Conservation (phyloP, 2,329 filamentous ascomycete species). For the Emydomyces testavorans region DNA sequence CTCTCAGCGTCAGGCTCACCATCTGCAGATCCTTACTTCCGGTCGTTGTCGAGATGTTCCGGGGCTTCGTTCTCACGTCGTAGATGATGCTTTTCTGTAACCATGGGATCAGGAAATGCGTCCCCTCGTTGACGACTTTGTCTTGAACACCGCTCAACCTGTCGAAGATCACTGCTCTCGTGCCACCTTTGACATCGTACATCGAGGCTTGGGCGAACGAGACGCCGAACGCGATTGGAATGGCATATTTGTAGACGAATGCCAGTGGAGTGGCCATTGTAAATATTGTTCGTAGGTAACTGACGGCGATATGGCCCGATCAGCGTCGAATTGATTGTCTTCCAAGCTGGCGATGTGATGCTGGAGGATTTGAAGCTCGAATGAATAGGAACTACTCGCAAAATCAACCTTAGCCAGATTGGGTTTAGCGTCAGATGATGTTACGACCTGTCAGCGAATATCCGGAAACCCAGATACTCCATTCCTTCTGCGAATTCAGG, state of each 20-base stretch:
- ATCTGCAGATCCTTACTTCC: constrained; percentile 99
- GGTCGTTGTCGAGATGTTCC: constrained; percentile 94
- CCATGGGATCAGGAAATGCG: constrained; percentile 93
- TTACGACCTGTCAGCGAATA: constrained; percentile 13
- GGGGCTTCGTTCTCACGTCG: constrained; percentile 92
- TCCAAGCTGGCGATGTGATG: constrained; percentile 22
- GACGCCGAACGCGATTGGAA: constrained; percentile 60
- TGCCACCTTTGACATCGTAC: constrained; percentile 94
- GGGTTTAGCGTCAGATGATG: constrained; percentile 26
- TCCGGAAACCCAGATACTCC: constrained; percentile 16
- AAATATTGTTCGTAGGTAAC: constrained; percentile 11
- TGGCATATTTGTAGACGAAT: constrained; percentile 40
- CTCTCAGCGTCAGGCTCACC: constrained; percentile 94
- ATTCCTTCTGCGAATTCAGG: constrained; percentile 12
- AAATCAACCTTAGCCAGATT: constrained; percentile 24
- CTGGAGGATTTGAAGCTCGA: constrained; percentile 13
- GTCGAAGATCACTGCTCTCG: constrained; percentile 96
- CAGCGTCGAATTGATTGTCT: constrained; percentile 10
- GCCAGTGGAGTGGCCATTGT: constrained; percentile 40
- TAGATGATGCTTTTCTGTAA: constrained; percentile 89
- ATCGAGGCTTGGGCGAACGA: constrained; percentile 64
- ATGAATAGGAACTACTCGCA: too few relatives aligned
- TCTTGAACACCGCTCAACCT: constrained; percentile 86
- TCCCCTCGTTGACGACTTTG: constrained; percentile 83
- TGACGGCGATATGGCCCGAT: background rate